Evolutionary conservation across 2,329 filamentous ascomycete species (phyloP).

Genomic region (Madurella mycetomatis): DNA sequence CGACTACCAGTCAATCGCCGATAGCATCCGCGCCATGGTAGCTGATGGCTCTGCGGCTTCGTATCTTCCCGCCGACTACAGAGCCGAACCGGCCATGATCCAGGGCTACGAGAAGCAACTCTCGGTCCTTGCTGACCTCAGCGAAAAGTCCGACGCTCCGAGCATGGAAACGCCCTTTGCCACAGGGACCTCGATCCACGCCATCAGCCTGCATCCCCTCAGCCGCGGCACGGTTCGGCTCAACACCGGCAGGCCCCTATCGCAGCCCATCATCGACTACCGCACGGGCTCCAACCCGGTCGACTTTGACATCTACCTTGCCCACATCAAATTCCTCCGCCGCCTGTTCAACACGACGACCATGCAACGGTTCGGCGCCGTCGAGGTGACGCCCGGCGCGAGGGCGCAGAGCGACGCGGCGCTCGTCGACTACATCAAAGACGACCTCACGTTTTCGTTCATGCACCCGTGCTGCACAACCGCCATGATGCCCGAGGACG

Average conservation of each 20-base stretch:
- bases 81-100: background rate
- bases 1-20: background rate
- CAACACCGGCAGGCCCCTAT: background rate
- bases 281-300: background rate
- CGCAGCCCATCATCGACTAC: background rate
- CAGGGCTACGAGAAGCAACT: conserved; percentile 29
- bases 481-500: conserved; percentile 7
- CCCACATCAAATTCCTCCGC: too few species aligned
- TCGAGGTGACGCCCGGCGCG: background rate
- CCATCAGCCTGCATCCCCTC: background rate
- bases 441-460: conserved; percentile 1
- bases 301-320: background rate
- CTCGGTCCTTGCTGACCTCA: conserved; percentile 40
- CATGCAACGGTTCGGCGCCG: background rate
- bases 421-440: conserved; percentile 1
- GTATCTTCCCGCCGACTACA: background rate
- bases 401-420: background rate
- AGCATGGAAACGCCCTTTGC: conserved; percentile 7
- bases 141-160: conserved; percentile 25
- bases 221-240: background rate
- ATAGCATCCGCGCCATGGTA: too few species aligned
- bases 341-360: too few species aligned
- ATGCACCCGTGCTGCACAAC: conserved; percentile 20
- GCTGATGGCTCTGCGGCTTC: too few species aligned
- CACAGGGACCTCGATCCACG: conserved; percentile 5